Percentiles rank a stretch among this genome's conserved stretches.
phyloP scores from a whole-genome alignment of 352 stramenopile genomes.

The Pythium sukuiense region DNA sequence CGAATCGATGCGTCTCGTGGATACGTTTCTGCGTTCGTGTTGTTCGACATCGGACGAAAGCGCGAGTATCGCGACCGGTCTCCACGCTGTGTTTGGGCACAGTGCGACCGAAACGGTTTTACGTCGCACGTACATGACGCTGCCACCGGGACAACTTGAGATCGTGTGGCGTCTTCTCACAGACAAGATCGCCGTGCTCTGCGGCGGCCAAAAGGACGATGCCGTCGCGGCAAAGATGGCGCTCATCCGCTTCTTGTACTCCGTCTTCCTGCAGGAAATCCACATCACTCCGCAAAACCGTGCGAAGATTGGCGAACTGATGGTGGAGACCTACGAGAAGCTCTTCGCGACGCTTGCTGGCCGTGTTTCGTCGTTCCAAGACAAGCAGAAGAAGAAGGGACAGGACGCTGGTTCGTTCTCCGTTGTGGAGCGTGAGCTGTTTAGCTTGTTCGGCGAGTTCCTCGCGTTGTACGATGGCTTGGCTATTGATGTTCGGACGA shows the following conservation, averaged over 20 bases:
- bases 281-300: constrained; percentile 79
- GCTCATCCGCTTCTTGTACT: constrained; percentile 71
- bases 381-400: constrained; percentile 16
- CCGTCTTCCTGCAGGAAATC: constrained; percentile 77
- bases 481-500: constrained; percentile 30
- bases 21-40: constrained; percentile 54
- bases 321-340: constrained; percentile 51
- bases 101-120: constrained; percentile 44
- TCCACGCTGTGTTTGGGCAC: constrained; percentile 56
- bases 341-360: constrained; percentile 33
- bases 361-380: constrained; percentile 13
- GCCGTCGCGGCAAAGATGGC: constrained; percentile 31
- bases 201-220: constrained; percentile 7
- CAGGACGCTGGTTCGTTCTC: constrained; percentile 25
- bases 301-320: constrained; percentile 50
- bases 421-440: constrained; percentile 55
- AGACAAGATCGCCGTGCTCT: constrained; percentile 42
- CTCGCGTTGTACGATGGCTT: constrained; percentile 69
- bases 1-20: constrained; percentile 83
- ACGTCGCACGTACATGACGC: constrained; percentile 66
- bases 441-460: constrained; percentile 76
- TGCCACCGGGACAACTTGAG: constrained; percentile 77
- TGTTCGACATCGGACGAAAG: constrained; percentile 27
- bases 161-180: constrained; percentile 72
- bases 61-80: constrained; percentile 26